Conservation (phyloP, 2,329 filamentous ascomycete species). For the Diplodia corticola region DNA sequence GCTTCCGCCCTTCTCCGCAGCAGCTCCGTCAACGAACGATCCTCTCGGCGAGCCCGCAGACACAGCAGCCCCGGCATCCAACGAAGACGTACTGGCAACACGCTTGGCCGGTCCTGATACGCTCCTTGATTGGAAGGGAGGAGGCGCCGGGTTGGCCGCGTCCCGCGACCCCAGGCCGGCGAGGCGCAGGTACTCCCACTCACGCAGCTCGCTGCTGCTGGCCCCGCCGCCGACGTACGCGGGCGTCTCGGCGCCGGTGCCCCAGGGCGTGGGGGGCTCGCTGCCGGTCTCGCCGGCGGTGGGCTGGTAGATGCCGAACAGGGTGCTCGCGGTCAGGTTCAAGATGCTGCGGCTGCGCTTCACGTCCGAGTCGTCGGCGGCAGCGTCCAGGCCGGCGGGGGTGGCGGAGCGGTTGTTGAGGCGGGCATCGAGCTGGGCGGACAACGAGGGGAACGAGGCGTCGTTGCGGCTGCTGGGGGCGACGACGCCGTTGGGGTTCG, state of each 20-base stretch:
- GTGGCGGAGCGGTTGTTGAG: not conserved
- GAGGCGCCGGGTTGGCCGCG: not conserved
- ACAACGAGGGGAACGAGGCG: not conserved
- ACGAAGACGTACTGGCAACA: not conserved
- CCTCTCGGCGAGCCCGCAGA: not conserved
- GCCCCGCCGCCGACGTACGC: constrained; percentile 25
- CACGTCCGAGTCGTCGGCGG: constrained; percentile 42
- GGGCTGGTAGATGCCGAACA: constrained; percentile 86
- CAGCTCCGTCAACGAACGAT: not conserved
- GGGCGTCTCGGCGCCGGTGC: constrained; percentile 73
- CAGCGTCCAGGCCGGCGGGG: constrained; percentile 33
- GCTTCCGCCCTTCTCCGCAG: not conserved
- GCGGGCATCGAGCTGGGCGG: constrained; percentile 12
- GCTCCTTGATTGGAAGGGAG: not conserved
- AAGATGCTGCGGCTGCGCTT: constrained; percentile 72
- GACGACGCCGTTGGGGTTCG: constrained; percentile 26
- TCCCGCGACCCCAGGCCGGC: constrained; percentile 24
- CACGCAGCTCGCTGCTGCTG: constrained; percentile 25
- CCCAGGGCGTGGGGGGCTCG: constrained; percentile 71
- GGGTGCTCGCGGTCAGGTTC: constrained; percentile 85
- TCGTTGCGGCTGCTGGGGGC: not conserved
- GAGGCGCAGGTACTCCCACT: constrained; percentile 34
- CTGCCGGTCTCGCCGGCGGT: constrained; percentile 51
- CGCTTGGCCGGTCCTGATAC: not conserved
- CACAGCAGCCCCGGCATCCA: not conserved